phyloP scores from a whole-genome alignment of 108 stramenopile species.

The Craspedostauros australis region DNA sequence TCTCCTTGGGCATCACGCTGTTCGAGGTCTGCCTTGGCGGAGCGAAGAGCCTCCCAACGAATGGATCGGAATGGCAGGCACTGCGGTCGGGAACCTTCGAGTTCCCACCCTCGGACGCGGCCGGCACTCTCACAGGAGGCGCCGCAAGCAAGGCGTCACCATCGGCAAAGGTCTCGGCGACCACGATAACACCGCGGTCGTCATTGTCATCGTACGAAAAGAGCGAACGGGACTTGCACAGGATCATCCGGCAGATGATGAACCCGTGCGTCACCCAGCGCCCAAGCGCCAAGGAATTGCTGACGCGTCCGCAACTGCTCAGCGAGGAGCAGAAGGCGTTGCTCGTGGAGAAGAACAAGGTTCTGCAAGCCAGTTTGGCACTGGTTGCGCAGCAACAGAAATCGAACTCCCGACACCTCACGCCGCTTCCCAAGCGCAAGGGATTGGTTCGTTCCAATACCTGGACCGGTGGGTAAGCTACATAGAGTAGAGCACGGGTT shows the following conservation, averaged over 20 bases:
- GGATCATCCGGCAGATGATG: slow-evolving; percentile 77
- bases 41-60: slow-evolving; percentile 49
- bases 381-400: slow-evolving; percentile 41
- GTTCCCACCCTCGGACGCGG: too few relatives aligned
- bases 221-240: too few relatives aligned
- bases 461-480: too few relatives aligned
- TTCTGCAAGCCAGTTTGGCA: slow-evolving; percentile 59
- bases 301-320: slow-evolving; percentile 69
- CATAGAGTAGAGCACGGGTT: too few relatives aligned
- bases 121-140: too few relatives aligned
- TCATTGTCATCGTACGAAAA: too few relatives aligned
- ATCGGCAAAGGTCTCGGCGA: too few relatives aligned
- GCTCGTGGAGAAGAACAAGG: slow-evolving; percentile 70
- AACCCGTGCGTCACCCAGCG: slow-evolving; percentile 52
- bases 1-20: slow-evolving; percentile 86
- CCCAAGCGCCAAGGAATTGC: slow-evolving; percentile 65
- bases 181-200: too few relatives aligned
- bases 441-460: too few relatives aligned
- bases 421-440: too few relatives aligned
- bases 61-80: slow-evolving; percentile 90
- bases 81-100: slow-evolving; percentile 72
- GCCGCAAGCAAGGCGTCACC: too few relatives aligned
- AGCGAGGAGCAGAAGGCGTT: slow-evolving; percentile 84
- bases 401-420: too few relatives aligned
- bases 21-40: slow-evolving; percentile 82